Percentiles rank a stretch among this genome's conserved stretches.
Evolutionary conservation across 2,329 filamentous ascomycete genomes (phyloP).

Genomic region (Cadophora sp.): DNA sequence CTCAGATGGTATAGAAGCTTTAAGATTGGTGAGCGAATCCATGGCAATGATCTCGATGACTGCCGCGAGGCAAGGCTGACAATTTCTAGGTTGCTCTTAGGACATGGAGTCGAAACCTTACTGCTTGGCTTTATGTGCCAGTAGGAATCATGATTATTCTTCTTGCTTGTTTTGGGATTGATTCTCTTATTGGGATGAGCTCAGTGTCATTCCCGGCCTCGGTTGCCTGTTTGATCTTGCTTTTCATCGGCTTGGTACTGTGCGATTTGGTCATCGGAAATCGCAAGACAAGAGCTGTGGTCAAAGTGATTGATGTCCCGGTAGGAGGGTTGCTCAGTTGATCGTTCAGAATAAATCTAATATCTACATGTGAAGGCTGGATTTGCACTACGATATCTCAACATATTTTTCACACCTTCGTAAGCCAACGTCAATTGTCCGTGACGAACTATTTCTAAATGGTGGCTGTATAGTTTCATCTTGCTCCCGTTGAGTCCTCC

Average conservation of each 20-base stretch:
- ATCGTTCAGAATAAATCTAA: not conserved
- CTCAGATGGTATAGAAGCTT: slow-evolving; percentile 37
- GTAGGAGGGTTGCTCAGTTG: slow-evolving; percentile 45
- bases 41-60: not conserved
- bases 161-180: slow-evolving; percentile 49
- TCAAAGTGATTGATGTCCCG: slow-evolving; percentile 59
- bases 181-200: slow-evolving; percentile 51
- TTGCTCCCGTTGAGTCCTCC: slow-evolving; percentile 61
- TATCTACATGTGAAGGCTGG: slow-evolving; percentile 50
- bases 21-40: slow-evolving; percentile 36
- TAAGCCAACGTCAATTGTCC: slow-evolving; percentile 17
- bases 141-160: slow-evolving; percentile 48
- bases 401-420: slow-evolving; percentile 63
- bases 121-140: slow-evolving; percentile 60
- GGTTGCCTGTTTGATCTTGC: slow-evolving; percentile 61
- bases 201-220: slow-evolving; percentile 64
- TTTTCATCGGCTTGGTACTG: slow-evolving; percentile 57
- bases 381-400: slow-evolving; percentile 65
- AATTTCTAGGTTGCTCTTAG: slow-evolving; percentile 37
- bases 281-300: slow-evolving; percentile 54
- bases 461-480: slow-evolving; percentile 51
- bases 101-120: slow-evolving; percentile 43
- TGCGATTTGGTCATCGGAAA: slow-evolving; percentile 56
- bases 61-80: slow-evolving; percentile 28
- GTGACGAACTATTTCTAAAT: not conserved